phyloP scores from a whole-genome alignment of 2,329 filamentous ascomycete genomes.

The Stemphylium vesicarium region DNA sequence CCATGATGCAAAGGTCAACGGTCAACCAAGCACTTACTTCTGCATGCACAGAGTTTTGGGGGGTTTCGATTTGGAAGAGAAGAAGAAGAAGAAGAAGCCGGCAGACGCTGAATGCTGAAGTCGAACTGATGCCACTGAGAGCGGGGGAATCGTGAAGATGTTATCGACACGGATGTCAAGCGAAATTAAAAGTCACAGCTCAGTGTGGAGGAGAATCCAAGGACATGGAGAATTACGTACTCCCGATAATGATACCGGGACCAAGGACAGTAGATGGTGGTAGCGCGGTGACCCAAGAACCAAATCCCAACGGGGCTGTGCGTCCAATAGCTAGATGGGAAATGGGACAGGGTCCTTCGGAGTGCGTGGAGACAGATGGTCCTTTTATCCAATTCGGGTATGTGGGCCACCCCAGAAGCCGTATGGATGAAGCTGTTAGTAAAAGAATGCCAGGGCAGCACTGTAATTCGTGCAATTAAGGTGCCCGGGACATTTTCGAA shows the following conservation, averaged over 20 bases:
- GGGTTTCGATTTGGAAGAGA: neutral
- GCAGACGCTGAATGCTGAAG: neutral
- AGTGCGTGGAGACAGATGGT: constrained; percentile 23
- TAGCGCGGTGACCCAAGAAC: constrained; percentile 11
- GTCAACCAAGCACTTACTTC: constrained; percentile 18
- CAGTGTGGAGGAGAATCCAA: constrained; percentile 6
- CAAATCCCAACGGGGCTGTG: constrained; percentile 6
- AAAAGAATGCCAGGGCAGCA: neutral
- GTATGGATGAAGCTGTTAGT: constrained; percentile 15
- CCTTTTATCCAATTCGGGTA: constrained; percentile 20
- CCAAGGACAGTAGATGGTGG: constrained; percentile 13
- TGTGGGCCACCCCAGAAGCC: constrained; percentile 20
- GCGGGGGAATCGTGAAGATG: neutral
- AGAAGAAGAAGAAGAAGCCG: neutral
- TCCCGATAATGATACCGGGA: neutral
- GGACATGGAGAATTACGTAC: constrained; percentile 22
- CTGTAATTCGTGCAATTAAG: constrained; percentile 1
- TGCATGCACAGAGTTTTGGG: constrained; percentile 5
- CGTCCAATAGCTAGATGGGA: constrained; percentile 17
- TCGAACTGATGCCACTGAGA: neutral
- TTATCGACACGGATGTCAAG: neutral
- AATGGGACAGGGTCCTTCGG: constrained; percentile 10
- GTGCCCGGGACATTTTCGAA: neutral
- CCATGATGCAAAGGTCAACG: constrained; percentile 18
- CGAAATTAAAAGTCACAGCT: constrained; percentile 5